Evolutionary conservation across 108 stramenopile species (phyloP), one percentile per base, ranked within the genome.

Genomic region (Skeletonema menzelii): DNA sequence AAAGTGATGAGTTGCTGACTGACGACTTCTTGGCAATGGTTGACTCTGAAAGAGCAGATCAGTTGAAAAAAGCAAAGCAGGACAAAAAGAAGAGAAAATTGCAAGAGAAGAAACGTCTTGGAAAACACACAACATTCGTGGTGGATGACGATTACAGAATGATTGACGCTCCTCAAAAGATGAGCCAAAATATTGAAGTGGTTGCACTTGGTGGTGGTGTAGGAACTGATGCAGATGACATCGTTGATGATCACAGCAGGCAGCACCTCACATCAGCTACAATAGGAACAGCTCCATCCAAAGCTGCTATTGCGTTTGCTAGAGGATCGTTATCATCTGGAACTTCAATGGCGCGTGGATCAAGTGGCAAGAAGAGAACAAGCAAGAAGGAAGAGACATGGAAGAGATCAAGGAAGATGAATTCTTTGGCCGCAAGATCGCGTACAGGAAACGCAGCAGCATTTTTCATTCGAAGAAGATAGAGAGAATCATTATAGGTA

Each of bases 11-110:
- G 0, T 2, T 55, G 0, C 44, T 79, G 31, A 79, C 70, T 15
- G 66, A 72, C 13, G 71, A 79, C 56, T 79, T 79, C 67, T 79
- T 79, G 61, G 67, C 71, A 42, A 62, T 57, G 62, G 70, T 79
- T 13, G 78, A 79, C 38, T 42, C 71, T n/a, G 78, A 79, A 68
- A 58, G 78, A 62, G 71, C 78, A 42, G 59, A 62, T 27, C 59
- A 67, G 31, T 47, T 67, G 26, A 28, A 72, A 68, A 35, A 60
- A 40, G 15, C 56, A 19, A 63, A 79, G 58, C 57, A 49, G 27
- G 69, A 65, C 27, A 69, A 65, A 32, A 77, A 77, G 64, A 64
- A 70, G 32, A 65, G 65, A 42, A 70, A 63, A 38, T 32, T 63
- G 38, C 59, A 72, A 20, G 44, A 63, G 60, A 72, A 72, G 49